phyloP scores from a whole-genome alignment of 2,329 filamentous ascomycete genomes.

The Zasmidium citrigriseum region DNA sequence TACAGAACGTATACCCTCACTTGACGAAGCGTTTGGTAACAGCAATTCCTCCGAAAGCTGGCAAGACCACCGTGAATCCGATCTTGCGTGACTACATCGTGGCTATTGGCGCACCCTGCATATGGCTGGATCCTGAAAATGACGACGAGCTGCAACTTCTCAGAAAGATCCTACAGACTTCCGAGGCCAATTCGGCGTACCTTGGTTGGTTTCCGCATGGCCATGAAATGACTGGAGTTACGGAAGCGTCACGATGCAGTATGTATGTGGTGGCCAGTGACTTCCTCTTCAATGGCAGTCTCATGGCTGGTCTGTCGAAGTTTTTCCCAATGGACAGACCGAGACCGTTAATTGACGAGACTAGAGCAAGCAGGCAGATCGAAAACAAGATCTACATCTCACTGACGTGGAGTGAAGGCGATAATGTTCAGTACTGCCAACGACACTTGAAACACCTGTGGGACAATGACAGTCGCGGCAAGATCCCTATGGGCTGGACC shows the following conservation, averaged over 20 bases:
- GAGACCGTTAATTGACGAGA: background rate
- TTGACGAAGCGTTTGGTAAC: slow-evolving; percentile 3
- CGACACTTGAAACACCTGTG: slow-evolving; percentile 5
- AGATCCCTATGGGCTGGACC: slow-evolving; percentile 10
- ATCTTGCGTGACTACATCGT: slow-evolving; percentile 8
- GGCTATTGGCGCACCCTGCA: slow-evolving; percentile 5
- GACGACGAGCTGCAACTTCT: slow-evolving; percentile 4
- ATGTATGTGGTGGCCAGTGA: slow-evolving; percentile 7
- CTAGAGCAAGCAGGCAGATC: background rate
- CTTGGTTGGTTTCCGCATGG: slow-evolving; percentile 11
- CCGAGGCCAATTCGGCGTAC: slow-evolving; percentile 7
- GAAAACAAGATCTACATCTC: slow-evolving; percentile 8
- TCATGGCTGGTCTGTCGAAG: slow-evolving; percentile 5
- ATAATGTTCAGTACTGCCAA: slow-evolving; percentile 11
- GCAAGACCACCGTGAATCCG: background rate
- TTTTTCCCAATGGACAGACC: background rate
- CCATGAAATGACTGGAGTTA: slow-evolving; percentile 8
- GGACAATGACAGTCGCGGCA: slow-evolving; percentile 1
- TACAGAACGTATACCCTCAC: background rate
- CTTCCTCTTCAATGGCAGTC: slow-evolving; percentile 7
- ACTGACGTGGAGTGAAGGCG: slow-evolving; percentile 9
- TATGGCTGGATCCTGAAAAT: slow-evolving; percentile 11
- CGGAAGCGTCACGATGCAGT: slow-evolving; percentile 1
- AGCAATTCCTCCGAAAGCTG: background rate
- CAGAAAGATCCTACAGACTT: background rate